A percentile compares a stretch with the other conserved stretches of the same genome.
phyloP scores from a whole-genome alignment of 2,329 filamentous ascomycete genomes.

The Penicillium brevicompactum region DNA sequence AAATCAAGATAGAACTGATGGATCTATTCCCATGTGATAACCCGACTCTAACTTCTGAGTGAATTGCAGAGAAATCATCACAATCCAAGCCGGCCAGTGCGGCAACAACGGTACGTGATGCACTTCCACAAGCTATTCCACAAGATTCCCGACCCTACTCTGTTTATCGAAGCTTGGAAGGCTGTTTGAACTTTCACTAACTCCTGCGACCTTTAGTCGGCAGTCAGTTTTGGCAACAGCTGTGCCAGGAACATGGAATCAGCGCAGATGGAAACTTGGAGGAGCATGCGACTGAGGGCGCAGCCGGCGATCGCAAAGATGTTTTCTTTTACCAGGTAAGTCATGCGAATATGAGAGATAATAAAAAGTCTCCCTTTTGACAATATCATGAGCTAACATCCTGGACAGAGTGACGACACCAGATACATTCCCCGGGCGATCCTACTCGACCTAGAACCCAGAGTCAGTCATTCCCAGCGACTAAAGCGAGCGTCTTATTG shows the following conservation, averaged over 20 bases:
- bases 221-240: slow-evolving; percentile 97
- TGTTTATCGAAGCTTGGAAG: not conserved
- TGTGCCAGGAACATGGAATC: slow-evolving; percentile 97
- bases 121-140: slow-evolving; percentile 22
- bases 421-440: slow-evolving; percentile 97
- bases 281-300: slow-evolving; percentile 92
- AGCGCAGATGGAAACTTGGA: slow-evolving; percentile 96
- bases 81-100: slow-evolving; percentile 97
- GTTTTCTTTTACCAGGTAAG: slow-evolving; percentile 90
- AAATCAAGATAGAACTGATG: not conserved
- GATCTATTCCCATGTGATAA: not conserved
- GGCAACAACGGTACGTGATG: slow-evolving; percentile 89
- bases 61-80: slow-evolving; percentile 86
- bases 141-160: slow-evolving; percentile 12
- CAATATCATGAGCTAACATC: slow-evolving; percentile 5
- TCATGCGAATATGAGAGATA: not conserved
- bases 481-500: not conserved
- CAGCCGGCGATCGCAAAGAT: slow-evolving; percentile 84
- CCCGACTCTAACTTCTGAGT: slow-evolving; percentile 8
- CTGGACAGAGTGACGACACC: slow-evolving; percentile 85
- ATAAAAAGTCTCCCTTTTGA: accelerated
- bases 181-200: slow-evolving; percentile 29
- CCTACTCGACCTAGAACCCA: slow-evolving; percentile 89
- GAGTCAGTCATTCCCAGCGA: slow-evolving; percentile 53
- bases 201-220: slow-evolving; percentile 64